Percentiles rank a stretch among this genome's conserved stretches.
phyloP scores from a whole-genome alignment of 768 basidiomycete genomes.

The Mycena alexandri region DNA sequence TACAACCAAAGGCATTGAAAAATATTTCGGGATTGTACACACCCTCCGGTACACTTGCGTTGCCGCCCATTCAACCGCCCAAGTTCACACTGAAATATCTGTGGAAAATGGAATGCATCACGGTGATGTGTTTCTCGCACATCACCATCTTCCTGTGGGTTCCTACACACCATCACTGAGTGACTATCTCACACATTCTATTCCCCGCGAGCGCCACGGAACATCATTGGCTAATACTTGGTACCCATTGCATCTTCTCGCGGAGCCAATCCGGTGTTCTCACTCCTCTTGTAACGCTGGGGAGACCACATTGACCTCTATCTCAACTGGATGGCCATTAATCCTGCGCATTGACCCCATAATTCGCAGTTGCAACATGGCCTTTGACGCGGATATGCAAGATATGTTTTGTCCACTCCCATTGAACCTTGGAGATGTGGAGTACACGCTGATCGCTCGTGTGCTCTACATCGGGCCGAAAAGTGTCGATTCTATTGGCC shows the following conservation, averaged over 20 bases:
- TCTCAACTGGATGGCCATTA: constrained; percentile 23
- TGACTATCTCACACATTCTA: constrained; percentile 8
- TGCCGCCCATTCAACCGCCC: not conserved
- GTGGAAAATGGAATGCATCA: not conserved
- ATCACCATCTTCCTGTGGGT: not conserved
- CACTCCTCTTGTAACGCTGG: not conserved
- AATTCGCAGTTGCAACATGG: not conserved
- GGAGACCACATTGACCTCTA: not conserved
- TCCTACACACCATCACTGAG: not conserved
- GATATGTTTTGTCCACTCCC: not conserved
- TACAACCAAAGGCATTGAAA: not conserved
- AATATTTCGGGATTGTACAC: constrained; percentile 3
- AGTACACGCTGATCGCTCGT: constrained; percentile 9
- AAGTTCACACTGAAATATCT: not conserved
- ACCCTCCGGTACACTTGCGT: not conserved
- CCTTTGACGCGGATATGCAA: not conserved
- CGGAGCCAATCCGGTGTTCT: not conserved
- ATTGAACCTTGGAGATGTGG: not conserved
- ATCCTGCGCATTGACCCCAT: constrained; percentile 10
- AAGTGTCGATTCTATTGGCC: not conserved
- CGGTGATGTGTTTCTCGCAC: not conserved
- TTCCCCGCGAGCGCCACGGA: not conserved
- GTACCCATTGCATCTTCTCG: not conserved
- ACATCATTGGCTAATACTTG: not conserved
- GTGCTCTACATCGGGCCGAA: not conserved